These are phyloP conservation scores for Phaeosphaeriaceae sp. DNA, from an alignment of 2,329 filamentous ascomycete species.

Conservation along the genomic window DNA sequence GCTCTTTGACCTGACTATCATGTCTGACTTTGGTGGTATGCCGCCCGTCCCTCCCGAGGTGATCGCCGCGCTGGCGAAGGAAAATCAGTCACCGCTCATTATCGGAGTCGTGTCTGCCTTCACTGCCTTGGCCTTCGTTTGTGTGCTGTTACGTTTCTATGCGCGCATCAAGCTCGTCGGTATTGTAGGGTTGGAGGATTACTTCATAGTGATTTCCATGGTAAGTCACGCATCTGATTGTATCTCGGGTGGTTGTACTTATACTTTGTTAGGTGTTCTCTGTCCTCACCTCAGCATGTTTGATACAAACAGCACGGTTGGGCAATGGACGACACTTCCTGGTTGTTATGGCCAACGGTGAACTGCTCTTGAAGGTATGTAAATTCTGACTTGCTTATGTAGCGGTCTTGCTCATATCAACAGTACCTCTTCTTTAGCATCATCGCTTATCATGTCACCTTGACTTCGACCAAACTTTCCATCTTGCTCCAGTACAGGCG, in stretches of 20 bases:
- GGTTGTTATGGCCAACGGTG: slow-evolving; percentile 11
- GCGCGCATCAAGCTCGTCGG: slow-evolving; percentile 8
- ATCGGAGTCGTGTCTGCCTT: slow-evolving; percentile 9
- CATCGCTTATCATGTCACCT: slow-evolving; percentile 19
- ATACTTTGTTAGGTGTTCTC: background rate
- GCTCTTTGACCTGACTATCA: background rate
- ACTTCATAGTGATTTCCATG: slow-evolving; percentile 16
- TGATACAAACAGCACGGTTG: slow-evolving; percentile 2
- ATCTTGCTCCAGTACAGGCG: slow-evolving; percentile 31
- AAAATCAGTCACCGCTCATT: slow-evolving; percentile 9
- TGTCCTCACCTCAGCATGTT: background rate
- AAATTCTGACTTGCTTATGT: too few relatives aligned
- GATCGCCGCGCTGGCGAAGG: slow-evolving; percentile 10
- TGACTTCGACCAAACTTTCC: slow-evolving; percentile 28
- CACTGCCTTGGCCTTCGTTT: slow-evolving; percentile 11
- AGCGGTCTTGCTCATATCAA: slow-evolving; percentile 2
- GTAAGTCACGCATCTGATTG: slow-evolving; percentile 2
- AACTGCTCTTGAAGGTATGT: slow-evolving; percentile 17
- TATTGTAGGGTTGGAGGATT: slow-evolving; percentile 13
- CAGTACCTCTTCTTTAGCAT: slow-evolving; percentile 31
- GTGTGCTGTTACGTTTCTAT: slow-evolving; percentile 12
- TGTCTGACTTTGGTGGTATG: background rate
- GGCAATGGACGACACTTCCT: slow-evolving; percentile 26
- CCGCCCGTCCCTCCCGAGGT: slow-evolving; percentile 13
- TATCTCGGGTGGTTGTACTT: background rate